phyloP scores from a whole-genome alignment of 2,329 filamentous ascomycete genomes.

The Shiraia sp. region DNA sequence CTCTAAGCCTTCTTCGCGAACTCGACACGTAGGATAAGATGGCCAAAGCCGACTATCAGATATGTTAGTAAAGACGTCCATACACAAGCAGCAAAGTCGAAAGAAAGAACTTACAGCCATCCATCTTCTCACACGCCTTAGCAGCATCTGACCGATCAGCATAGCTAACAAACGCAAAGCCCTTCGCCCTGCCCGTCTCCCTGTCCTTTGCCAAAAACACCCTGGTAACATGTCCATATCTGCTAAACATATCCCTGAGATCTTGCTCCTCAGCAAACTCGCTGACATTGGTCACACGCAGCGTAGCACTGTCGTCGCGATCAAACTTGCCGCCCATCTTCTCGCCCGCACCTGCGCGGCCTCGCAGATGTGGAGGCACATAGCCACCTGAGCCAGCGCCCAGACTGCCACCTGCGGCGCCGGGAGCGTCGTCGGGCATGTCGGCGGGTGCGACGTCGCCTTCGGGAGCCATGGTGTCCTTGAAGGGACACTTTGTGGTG shows the following conservation, averaged over 20 bases:
- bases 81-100: neutral
- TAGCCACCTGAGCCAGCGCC: conserved; percentile 79
- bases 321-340: conserved; percentile 94
- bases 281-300: conserved; percentile 97
- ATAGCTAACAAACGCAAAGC: conserved; percentile 98
- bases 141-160: conserved; percentile 87
- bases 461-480: conserved; percentile 96
- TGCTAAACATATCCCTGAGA: conserved; percentile 96
- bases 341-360: conserved; percentile 74
- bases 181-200: conserved; percentile 94
- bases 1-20: conserved; percentile 69
- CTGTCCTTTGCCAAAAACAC: conserved; percentile 98
- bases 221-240: conserved; percentile 93
- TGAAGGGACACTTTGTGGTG: conserved; percentile 98
- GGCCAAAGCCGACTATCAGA: conserved; percentile 68
- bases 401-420: conserved; percentile 56
- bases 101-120: conserved; percentile 72
- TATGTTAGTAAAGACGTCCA: conserved; percentile 18
- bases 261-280: conserved; percentile 97
- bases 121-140: conserved; percentile 95
- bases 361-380: conserved; percentile 90
- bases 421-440: conserved; percentile 52
- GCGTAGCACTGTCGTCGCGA: conserved; percentile 92
- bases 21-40: conserved; percentile 84
- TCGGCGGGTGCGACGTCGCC: conserved; percentile 53